A percentile compares a stretch with the other conserved stretches of the same genome.
phyloP scores from a whole-genome alignment of 2,329 filamentous ascomycete species.

The Diaporthe destruens region DNA sequence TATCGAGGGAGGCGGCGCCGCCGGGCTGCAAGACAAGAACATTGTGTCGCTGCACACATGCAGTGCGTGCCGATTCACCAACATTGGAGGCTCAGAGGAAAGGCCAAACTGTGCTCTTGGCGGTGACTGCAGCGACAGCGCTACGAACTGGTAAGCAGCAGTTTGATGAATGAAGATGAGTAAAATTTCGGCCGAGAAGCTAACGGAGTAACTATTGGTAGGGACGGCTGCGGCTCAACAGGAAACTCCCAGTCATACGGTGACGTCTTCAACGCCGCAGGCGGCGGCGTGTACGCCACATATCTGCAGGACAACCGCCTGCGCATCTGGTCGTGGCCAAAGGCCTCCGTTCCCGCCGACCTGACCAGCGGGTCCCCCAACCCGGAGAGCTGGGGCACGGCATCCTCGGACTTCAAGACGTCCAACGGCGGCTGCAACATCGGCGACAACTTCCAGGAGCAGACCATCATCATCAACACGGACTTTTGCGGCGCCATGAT shows the following conservation, averaged over 20 bases:
- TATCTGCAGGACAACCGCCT: slow-evolving; percentile 56
- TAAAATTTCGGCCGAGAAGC: not conserved
- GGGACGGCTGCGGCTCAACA: slow-evolving; percentile 45
- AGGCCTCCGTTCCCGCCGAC: slow-evolving; percentile 55
- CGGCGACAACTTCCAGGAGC: slow-evolving; percentile 63
- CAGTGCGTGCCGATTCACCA: slow-evolving; percentile 56
- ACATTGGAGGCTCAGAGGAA: slow-evolving; percentile 42
- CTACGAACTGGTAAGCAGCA: slow-evolving; percentile 42
- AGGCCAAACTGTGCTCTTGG: slow-evolving; percentile 44
- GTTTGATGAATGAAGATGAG: rapidly evolving
- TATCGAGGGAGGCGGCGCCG: slow-evolving; percentile 54
- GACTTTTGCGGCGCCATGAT: slow-evolving; percentile 49
- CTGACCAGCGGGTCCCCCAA: slow-evolving; percentile 55
- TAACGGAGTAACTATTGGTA: not conserved
- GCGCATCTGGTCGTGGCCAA: slow-evolving; percentile 60
- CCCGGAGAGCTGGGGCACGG: slow-evolving; percentile 56
- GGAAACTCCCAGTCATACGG: slow-evolving; percentile 52
- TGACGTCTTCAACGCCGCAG: slow-evolving; percentile 62
- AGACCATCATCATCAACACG: slow-evolving; percentile 60
- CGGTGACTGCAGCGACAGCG: slow-evolving; percentile 39
- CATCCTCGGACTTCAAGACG: slow-evolving; percentile 52
- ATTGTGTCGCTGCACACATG: slow-evolving; percentile 63
- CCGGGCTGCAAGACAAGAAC: slow-evolving; percentile 58
- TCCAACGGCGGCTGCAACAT: slow-evolving; percentile 64
- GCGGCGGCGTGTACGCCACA: slow-evolving; percentile 58